These are phyloP conservation scores for Fraxinus angustifolia DNA, from an alignment of 305 asterid genomes.

Conservation along the genomic window DNA sequence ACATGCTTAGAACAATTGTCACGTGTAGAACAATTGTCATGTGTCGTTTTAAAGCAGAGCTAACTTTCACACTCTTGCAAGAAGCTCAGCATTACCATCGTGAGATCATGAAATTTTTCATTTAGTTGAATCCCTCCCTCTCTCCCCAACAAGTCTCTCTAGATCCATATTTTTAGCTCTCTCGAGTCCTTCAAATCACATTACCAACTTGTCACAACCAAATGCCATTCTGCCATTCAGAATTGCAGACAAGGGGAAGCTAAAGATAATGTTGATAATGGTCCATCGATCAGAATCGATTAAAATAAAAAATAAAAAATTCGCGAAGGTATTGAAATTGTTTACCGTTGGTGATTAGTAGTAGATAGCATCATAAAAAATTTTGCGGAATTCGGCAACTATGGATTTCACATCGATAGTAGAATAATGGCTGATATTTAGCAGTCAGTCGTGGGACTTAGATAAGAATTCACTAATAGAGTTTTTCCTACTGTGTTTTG, in stretches of 20 bases:
- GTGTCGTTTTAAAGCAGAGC: background rate
- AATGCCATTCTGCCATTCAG: constrained; percentile 11
- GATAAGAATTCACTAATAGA: background rate
- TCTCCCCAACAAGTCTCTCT: background rate
- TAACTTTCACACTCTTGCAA: background rate
- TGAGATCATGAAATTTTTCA: background rate
- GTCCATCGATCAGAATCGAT: background rate
- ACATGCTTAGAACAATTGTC: background rate
- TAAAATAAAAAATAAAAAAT: background rate
- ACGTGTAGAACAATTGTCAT: background rate
- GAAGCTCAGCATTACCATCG: background rate
- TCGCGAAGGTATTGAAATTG: background rate
- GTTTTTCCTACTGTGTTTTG: background rate
- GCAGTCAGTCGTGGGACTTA: background rate
- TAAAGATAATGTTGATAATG: constrained; percentile 12
- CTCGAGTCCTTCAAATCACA: constrained; percentile 1
- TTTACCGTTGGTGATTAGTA: background rate
- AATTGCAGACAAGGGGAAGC: constrained; percentile 3
- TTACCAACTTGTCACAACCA: constrained; percentile 2
- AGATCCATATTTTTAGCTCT: constrained; percentile 1
- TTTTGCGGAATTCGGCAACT: background rate
- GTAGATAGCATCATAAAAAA: background rate
- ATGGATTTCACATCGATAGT: background rate
- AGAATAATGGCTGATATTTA: background rate
- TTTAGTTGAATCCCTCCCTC: background rate